These are phyloP conservation scores for Monilinia polystroma DNA, from an alignment of 2,329 filamentous ascomycete species.

Conservation along the genomic window DNA sequence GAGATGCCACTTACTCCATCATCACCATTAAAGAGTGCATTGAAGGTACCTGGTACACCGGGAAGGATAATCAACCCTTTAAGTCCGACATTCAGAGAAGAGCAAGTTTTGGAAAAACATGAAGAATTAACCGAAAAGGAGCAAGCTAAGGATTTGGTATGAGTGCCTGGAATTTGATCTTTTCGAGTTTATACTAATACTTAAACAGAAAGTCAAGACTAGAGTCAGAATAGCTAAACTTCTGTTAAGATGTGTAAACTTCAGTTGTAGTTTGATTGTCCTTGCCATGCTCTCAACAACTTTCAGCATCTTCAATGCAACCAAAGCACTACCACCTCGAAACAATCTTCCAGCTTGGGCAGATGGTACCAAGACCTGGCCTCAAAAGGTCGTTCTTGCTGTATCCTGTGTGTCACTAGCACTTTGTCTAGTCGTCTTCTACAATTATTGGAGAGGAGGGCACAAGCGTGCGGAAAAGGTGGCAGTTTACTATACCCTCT, in stretches of 20 bases:
- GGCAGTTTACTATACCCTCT: conserved; percentile 91
- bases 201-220: conserved; percentile 79
- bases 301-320: conserved; percentile 89
- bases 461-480: conserved; percentile 89
- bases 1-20: conserved; percentile 67
- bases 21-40: conserved; percentile 83
- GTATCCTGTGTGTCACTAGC: conserved; percentile 79
- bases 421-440: conserved; percentile 77
- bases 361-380: conserved; percentile 75
- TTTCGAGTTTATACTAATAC: conserved; percentile 41
- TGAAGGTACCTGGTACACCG: conserved; percentile 83
- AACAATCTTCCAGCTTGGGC: conserved; percentile 88
- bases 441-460: conserved; percentile 83
- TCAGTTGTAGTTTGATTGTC: conserved; percentile 94
- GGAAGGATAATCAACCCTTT: conserved; percentile 74
- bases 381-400: conserved; percentile 77
- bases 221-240: conserved; percentile 92
- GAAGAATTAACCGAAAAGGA: conserved; percentile 80
- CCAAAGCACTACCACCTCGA: conserved; percentile 68
- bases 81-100: conserved; percentile 89
- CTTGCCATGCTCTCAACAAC: conserved; percentile 86
- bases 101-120: conserved; percentile 80
- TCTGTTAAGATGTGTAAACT: conserved; percentile 91
- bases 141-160: conserved; percentile 77
- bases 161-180: conserved; percentile 2